Base-by-base conservation (phyloP, 2,329 filamentous ascomycete species). In the Phoma sp. region DNA sequence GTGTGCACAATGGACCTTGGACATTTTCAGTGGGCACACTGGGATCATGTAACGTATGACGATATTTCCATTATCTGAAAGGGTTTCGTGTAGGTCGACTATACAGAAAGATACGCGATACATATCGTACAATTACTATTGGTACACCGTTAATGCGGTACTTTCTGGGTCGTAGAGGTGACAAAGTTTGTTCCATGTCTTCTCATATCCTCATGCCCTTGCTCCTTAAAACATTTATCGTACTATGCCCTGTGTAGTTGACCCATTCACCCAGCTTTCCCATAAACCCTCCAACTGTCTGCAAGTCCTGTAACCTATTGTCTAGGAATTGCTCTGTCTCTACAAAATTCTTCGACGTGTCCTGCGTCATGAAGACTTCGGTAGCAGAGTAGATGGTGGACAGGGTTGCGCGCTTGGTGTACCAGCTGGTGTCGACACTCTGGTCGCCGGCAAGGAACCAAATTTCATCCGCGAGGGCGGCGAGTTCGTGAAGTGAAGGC, bases 311-410 rank as follows among this genome's bases (percentile, higher is more conserved):
- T 50, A 96, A 77, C 57, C 93, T 83, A 36, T 92, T 83, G 49
- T 88, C 84, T 47, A 98, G 78, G 72, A 98, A 99, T 9, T 85
- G 82, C 61, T 87, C 87, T 3, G 95, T 98, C 59, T 93, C 90
- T 9, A 70, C 73, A 66, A 90, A 95, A n/a, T 84, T 85, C 0
- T 83, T 78, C 4, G 88, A 92, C 56, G 80, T 82, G 75, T 98
- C 95, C 54, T 89, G 92, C 18, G 92, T 97, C 92, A 98, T 97
- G 77, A 93, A 96, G 5, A 97, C 80, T 77, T 99, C 95, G 50
- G 88, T 74, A 5, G 77, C 75, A 1, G 91, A 91, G 69, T 90
- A 91, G n/a, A 90, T 81, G 2, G 82, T 81, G 0, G 84, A 81
- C 20, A 91, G 73, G 0, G 81, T 83, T 7, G 85, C 81, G 3